Percentiles rank a stretch among this genome's conserved stretches.
phyloP scores from a whole-genome alignment of 495 filamentous ascomycete species.

The Letharia columbiana region DNA sequence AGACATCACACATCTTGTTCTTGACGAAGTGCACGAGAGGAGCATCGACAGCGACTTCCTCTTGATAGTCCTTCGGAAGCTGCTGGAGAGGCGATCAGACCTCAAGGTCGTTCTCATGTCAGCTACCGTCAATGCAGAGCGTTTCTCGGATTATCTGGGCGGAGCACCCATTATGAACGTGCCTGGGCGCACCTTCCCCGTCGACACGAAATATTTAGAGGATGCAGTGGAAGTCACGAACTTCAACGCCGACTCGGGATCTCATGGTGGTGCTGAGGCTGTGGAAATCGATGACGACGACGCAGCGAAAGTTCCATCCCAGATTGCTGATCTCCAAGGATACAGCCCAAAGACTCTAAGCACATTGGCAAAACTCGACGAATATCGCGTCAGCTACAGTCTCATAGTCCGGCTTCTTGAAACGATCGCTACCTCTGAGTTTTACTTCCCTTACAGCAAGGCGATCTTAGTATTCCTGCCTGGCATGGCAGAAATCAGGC shows the following conservation, averaged over 20 bases:
- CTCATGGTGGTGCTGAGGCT: conserved; percentile 9
- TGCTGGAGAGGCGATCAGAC: conserved; percentile 61
- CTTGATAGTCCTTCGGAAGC: conserved; percentile 75
- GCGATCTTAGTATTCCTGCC: conserved; percentile 92
- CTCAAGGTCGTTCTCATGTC: conserved; percentile 90
- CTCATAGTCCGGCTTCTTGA: conserved; percentile 68
- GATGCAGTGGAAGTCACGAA: conserved; percentile 80
- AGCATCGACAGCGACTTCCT: conserved; percentile 95
- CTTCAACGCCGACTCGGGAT: conserved; percentile 40
- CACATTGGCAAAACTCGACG: conserved; percentile 67
- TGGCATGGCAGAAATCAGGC: conserved; percentile 86
- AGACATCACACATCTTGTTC: conserved; percentile 83
- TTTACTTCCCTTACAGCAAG: conserved; percentile 65
- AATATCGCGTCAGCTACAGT: conserved; percentile 78
- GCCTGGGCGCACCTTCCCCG: conserved; percentile 88
- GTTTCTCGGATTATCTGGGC: conserved; percentile 79
- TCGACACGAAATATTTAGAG: conserved; percentile 77
- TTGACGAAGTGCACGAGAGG: conserved; percentile 62
- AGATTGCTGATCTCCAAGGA: conserved; percentile 21
- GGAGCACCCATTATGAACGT: conserved; percentile 80
- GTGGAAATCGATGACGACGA: conserved; percentile 44
- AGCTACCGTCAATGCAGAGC: conserved; percentile 84
- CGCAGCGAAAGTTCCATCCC: conserved; percentile 7
- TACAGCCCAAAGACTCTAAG: conserved; percentile 69
- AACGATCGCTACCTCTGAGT: conserved; percentile 57